A percentile compares a stretch with the other conserved stretches of the same genome.
These are phyloP conservation scores for Aureobasidium lini DNA, from an alignment of 2,329 filamentous ascomycete genomes.

Conservation along the genomic window DNA sequence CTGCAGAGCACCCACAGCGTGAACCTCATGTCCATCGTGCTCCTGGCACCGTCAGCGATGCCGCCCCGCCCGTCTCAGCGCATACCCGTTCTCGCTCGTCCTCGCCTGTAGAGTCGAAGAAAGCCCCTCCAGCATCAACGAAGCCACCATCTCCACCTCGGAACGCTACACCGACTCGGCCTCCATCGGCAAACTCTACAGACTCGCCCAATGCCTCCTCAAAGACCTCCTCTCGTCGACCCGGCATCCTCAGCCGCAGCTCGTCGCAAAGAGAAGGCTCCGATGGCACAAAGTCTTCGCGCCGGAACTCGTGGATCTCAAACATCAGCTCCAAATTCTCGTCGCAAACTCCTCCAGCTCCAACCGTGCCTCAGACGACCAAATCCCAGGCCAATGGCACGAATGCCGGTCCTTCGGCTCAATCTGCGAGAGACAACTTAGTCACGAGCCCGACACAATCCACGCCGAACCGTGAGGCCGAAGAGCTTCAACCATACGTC, in stretches of 20 bases:
- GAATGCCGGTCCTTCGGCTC: conserved; percentile 25
- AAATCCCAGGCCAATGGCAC: conserved; percentile 20
- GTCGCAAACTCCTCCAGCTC: conserved; percentile 17
- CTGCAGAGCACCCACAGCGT: conserved; percentile 29
- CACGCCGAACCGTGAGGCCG: conserved; percentile 39
- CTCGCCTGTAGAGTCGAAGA: conserved; percentile 10
- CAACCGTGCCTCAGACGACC: conserved; percentile 21
- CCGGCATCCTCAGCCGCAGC: conserved; percentile 34
- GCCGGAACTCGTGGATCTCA: conserved; percentile 82
- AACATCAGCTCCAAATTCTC: conserved; percentile 91
- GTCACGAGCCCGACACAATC: conserved; percentile 44
- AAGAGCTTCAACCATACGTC: conserved; percentile 52
- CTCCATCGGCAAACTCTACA: conserved; percentile 14
- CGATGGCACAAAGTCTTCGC: conserved; percentile 26
- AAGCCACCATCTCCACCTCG: not conserved
- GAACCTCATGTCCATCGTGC: conserved; percentile 27
- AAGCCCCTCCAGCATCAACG: not conserved
- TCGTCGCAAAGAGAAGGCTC: conserved; percentile 31
- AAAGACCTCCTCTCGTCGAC: conserved; percentile 25
- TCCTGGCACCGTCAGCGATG: conserved; percentile 28
- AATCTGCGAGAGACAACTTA: conserved; percentile 28
- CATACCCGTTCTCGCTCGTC: conserved; percentile 24
- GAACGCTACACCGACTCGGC: not conserved
- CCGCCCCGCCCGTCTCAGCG: conserved; percentile 29
- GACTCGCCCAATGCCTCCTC: conserved; percentile 20